Base-by-base conservation (phyloP, 2,329 filamentous ascomycete genomes). In the Colletotrichum graminicola region DNA sequence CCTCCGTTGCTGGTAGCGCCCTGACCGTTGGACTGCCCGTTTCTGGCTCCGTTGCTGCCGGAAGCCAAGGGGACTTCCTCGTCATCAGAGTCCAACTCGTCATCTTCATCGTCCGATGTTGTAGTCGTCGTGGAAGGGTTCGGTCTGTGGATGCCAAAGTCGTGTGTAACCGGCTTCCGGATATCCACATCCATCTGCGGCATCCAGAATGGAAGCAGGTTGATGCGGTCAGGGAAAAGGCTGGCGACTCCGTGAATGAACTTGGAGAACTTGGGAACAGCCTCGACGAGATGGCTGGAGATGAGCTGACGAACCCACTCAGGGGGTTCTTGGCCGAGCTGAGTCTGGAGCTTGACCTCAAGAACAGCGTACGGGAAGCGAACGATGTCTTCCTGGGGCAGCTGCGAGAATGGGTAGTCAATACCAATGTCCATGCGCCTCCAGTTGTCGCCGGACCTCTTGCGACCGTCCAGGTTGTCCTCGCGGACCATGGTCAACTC, bases 191-290 rank as follows among this genome's bases (percentile, higher is more conserved):
- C 92, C 96, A 99, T 99, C 82, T 99, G 96, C 1, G 96, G 96
- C 86, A 95, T 93, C 96, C 96, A 99, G 85, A 94, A 99, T 0
- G 96, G 96, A 7, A 99, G 86, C 16, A 99, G 87, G 59, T 98
- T 86, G 81, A 99, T 99, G 66, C 93, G 90, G 55, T 91, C 88
- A 0, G 95, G 95, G 80, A 98, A 97, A 56, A 99, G 84, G 14
- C 90, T 93, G 12, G 95, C 95, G 1, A 92, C 94, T 71, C 96
- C 96, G 81, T 99, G 96, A 70, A 99, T 98, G 81, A 98, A 99
- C 83, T 99, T 99, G 78, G 94, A 98, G 82, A 98, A 99, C 80
- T 99, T 99, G 73, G 96, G 96, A 2, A 99, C 95, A n/a, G 96
- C 95, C 83, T 99, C 96, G 2, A 99, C 96, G 21, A 99, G 87